These are phyloP conservation scores for Neoboletus subvelutipes DNA, from an alignment of 768 basidiomycete species.

Conservation along the genomic window DNA sequence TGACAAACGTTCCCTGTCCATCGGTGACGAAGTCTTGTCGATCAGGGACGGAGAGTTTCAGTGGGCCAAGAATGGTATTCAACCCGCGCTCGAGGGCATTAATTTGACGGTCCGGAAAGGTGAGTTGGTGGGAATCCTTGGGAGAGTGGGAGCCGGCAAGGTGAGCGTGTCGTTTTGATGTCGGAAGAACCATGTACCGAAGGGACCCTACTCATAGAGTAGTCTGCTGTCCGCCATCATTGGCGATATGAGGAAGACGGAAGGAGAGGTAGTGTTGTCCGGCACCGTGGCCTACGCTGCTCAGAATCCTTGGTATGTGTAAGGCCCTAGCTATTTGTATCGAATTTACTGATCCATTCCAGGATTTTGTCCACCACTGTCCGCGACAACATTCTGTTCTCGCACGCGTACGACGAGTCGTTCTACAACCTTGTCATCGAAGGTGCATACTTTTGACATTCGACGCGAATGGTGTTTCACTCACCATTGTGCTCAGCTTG, in stretches of 20 bases:
- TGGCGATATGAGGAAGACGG: constrained; percentile 78
- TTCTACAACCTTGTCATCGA: constrained; percentile 85
- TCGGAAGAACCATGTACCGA: neutral
- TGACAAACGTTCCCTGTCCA: constrained; percentile 38
- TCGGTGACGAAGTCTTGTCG: constrained; percentile 68
- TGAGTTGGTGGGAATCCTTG: constrained; percentile 80
- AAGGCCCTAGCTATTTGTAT: neutral
- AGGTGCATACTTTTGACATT: constrained; percentile 39
- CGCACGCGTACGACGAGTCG: constrained; percentile 79
- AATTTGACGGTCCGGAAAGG: constrained; percentile 76
- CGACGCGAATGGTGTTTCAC: neutral
- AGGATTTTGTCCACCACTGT: constrained; percentile 87
- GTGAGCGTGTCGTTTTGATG: constrained; percentile 32
- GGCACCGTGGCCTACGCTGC: constrained; percentile 82
- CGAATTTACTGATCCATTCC: neutral
- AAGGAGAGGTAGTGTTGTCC: constrained; percentile 68
- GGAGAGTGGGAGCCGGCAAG: constrained; percentile 92
- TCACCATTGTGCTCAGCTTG: constrained; percentile 52
- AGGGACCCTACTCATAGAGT: constrained; percentile 40
- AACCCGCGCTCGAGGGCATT: constrained; percentile 72
- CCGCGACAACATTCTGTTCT: constrained; percentile 90
- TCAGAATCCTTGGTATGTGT: constrained; percentile 77
- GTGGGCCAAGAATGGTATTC: constrained; percentile 62
- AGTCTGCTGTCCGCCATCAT: constrained; percentile 78
- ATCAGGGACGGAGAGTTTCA: constrained; percentile 78